Evolutionary conservation across 441 rosid genomes (phyloP).

Genomic region (Eutrema salsugineum): DNA sequence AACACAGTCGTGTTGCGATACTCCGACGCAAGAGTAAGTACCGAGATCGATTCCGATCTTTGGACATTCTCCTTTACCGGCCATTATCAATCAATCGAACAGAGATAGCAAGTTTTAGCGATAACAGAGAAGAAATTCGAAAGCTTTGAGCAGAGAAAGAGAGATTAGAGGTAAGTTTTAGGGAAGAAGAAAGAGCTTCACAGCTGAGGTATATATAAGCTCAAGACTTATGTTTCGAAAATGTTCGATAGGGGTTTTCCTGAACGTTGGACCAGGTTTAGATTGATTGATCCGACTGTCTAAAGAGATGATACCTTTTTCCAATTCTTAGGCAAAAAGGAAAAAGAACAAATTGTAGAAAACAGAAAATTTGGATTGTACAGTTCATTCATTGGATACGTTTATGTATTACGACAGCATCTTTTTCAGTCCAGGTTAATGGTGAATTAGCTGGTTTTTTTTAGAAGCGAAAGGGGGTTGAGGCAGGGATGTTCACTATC

Average conservation of each 20-base stretch:
- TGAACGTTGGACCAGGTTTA: not conserved
- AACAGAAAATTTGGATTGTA: too few relatives aligned
- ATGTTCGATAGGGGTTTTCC: not conserved
- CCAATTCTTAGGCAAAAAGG: not conserved
- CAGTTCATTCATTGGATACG: too few relatives aligned
- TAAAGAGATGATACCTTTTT: not conserved
- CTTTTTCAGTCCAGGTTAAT: too few relatives aligned
- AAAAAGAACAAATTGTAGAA: too few relatives aligned
- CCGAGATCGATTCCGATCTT: constrained; percentile 50
- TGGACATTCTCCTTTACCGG: constrained; percentile 47
- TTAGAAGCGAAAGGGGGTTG: too few relatives aligned
- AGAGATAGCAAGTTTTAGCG: not conserved
- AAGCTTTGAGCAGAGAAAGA: too few relatives aligned
- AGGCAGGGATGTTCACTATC: too few relatives aligned
- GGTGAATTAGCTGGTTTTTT: too few relatives aligned
- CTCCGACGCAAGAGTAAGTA: constrained; percentile 44
- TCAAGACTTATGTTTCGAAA: not conserved
- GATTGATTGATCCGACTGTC: not conserved
- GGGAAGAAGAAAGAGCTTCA: not conserved
- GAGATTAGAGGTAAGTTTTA: too few relatives aligned
- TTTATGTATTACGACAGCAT: too few relatives aligned
- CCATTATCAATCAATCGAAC: not conserved
- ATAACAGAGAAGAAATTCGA: too few relatives aligned
- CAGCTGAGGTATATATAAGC: not conserved
- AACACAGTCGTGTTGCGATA: not conserved